These are phyloP conservation scores for Aureobasidium sp. DNA, from an alignment of 2,329 filamentous ascomycete species.

Conservation along the genomic window DNA sequence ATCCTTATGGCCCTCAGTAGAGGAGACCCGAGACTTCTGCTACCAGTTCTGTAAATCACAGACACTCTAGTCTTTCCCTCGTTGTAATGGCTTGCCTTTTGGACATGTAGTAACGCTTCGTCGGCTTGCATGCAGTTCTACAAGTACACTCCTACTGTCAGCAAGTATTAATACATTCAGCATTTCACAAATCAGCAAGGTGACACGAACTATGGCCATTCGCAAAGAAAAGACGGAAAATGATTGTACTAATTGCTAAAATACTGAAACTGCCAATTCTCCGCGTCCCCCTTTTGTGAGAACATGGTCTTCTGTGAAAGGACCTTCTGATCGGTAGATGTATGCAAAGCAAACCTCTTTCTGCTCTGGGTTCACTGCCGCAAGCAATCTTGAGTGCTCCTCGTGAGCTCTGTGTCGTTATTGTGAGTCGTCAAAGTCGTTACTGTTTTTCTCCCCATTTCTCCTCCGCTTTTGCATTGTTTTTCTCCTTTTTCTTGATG, in stretches of 20 bases:
- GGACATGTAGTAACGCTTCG: no score
- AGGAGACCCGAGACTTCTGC: neutral
- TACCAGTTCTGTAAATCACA: neutral
- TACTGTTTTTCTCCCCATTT: neutral
- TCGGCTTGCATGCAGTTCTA: no score
- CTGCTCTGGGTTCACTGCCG: neutral
- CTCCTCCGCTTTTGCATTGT: neutral
- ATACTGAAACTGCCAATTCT: neutral
- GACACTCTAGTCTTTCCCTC: no score
- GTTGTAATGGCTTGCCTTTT: no score
- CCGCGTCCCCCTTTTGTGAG: neutral
- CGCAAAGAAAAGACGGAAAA: neutral
- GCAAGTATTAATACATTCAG: no score
- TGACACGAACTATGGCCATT: neutral
- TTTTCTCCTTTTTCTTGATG: neutral
- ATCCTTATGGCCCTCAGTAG: neutral
- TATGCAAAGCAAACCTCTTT: neutral
- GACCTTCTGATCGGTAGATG: neutral
- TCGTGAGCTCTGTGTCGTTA: neutral
- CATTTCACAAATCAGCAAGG: neutral
- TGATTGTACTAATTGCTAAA: neutral
- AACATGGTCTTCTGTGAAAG: neutral
- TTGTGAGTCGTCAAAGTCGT: neutral
- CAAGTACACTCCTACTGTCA: neutral
- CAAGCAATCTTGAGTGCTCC: neutral